These are phyloP conservation scores for Pythium phragmitis DNA, from an alignment of 352 stramenopile species.

Conservation along the genomic window DNA sequence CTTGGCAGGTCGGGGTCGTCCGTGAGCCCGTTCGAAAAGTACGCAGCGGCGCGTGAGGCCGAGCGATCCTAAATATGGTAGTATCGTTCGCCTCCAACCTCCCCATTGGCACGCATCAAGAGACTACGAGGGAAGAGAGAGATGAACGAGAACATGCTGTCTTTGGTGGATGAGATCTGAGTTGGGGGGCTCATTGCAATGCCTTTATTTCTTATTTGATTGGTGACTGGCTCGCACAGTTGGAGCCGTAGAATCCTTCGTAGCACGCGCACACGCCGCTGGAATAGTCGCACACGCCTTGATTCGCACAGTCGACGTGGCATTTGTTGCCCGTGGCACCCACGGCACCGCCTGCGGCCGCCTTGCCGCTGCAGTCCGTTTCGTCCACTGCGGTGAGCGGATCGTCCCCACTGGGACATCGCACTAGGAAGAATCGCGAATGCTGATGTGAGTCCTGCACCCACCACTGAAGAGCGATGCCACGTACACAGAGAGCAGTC, in stretches of 20 bases:
- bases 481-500: constrained; percentile 76
- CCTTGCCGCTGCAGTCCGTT: constrained; percentile 74
- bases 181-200: too few relatives aligned
- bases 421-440: constrained; percentile 33
- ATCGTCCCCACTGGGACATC: constrained; percentile 87
- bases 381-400: constrained; percentile 77
- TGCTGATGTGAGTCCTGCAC: neutral
- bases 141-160: neutral
- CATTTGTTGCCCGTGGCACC: constrained; percentile 55
- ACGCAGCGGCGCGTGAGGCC: constrained; percentile 43
- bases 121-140: constrained; percentile 2
- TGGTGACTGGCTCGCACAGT: constrained; percentile 68
- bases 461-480: neutral
- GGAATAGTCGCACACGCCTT: constrained; percentile 70
- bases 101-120: neutral
- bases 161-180: constrained; percentile 4
- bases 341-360: constrained; percentile 36
- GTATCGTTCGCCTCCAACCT: neutral
- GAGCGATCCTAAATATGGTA: constrained; percentile 46
- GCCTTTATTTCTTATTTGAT: constrained; percentile 19
- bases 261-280: constrained; percentile 71
- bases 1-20: constrained; percentile 36
- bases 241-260: constrained; percentile 73
- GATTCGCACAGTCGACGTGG: constrained; percentile 78
- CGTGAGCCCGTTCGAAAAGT: constrained; percentile 66